Percentiles rank a stretch among this genome's conserved stretches.
phyloP scores from a whole-genome alignment of 495 filamentous ascomycete genomes.

The Bacidia rubella region DNA sequence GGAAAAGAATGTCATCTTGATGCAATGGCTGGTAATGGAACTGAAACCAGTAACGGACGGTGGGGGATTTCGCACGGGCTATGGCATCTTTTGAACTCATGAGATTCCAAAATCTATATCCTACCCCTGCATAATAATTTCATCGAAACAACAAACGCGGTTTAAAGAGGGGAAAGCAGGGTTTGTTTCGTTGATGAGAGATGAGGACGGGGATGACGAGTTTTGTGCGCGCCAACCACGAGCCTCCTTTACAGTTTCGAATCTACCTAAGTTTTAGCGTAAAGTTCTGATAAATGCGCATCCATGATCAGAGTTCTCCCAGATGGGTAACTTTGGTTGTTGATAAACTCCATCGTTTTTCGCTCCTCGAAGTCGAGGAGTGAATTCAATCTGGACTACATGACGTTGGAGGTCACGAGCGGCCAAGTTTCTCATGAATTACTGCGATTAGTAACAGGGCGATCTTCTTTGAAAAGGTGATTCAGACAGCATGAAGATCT shows the following conservation, averaged over 20 bases:
- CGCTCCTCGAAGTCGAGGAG: too few species aligned
- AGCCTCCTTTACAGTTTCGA: neutral
- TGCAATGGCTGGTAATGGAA: neutral
- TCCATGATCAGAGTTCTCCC: too few species aligned
- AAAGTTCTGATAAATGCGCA: neutral
- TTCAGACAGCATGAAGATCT: too few species aligned
- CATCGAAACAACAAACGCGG: neutral
- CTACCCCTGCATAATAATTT: neutral
- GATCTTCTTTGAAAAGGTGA: too few species aligned
- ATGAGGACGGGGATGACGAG: neutral
- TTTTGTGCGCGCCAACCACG: neutral
- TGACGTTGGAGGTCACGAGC: too few species aligned
- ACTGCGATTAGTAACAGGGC: too few species aligned
- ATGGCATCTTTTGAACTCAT: neutral
- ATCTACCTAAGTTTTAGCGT: neutral
- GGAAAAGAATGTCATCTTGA: neutral
- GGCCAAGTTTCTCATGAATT: too few species aligned
- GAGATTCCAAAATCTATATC: neutral
- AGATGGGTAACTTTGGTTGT: too few species aligned
- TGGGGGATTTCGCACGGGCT: neutral
- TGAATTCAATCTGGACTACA: too few species aligned
- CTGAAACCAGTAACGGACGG: neutral
- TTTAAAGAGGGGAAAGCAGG: neutral
- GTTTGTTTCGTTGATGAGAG: neutral
- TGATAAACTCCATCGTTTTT: too few species aligned